These are phyloP conservation scores for Boeremia exigua DNA, from an alignment of 2,329 filamentous ascomycete genomes.

Conservation along the genomic window DNA sequence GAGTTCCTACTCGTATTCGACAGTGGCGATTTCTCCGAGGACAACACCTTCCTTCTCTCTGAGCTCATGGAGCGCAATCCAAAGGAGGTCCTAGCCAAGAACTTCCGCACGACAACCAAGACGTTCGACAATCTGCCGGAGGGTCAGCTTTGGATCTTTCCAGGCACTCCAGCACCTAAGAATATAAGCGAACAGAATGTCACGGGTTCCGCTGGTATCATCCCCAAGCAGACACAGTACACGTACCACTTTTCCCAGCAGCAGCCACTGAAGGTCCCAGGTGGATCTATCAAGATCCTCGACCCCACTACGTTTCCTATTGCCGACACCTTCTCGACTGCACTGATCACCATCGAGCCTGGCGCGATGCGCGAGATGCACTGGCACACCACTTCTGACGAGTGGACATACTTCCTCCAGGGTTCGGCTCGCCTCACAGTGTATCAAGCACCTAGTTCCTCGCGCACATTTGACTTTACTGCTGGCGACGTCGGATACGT, in stretches of 20 bases:
- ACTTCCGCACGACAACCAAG: slow-evolving; percentile 48
- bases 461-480: slow-evolving; percentile 65
- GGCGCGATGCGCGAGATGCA: slow-evolving; percentile 71
- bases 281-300: slow-evolving; percentile 66
- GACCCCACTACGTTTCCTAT: slow-evolving; percentile 65
- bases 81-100: slow-evolving; percentile 51
- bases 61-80: slow-evolving; percentile 58
- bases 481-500: slow-evolving; percentile 67
- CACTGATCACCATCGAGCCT: slow-evolving; percentile 64
- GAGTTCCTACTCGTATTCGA: slow-evolving; percentile 65
- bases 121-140: slow-evolving; percentile 48
- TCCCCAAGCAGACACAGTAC: slow-evolving; percentile 43
- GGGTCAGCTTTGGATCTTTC: slow-evolving; percentile 53
- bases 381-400: slow-evolving; percentile 67
- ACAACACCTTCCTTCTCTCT: slow-evolving; percentile 64
- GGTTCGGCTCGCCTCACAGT: slow-evolving; percentile 64
- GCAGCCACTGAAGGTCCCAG: slow-evolving; percentile 58
- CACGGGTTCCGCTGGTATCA: slow-evolving; percentile 45
- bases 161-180: slow-evolving; percentile 45
- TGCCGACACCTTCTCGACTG: slow-evolving; percentile 61
- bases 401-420: slow-evolving; percentile 67
- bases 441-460: slow-evolving; percentile 58
- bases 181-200: slow-evolving; percentile 54
- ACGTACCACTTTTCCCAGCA: slow-evolving; percentile 56
- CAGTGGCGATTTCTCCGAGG: slow-evolving; percentile 64